phyloP scores from a whole-genome alignment of 768 basidiomycete species.

The Pisolithus sp. region DNA sequence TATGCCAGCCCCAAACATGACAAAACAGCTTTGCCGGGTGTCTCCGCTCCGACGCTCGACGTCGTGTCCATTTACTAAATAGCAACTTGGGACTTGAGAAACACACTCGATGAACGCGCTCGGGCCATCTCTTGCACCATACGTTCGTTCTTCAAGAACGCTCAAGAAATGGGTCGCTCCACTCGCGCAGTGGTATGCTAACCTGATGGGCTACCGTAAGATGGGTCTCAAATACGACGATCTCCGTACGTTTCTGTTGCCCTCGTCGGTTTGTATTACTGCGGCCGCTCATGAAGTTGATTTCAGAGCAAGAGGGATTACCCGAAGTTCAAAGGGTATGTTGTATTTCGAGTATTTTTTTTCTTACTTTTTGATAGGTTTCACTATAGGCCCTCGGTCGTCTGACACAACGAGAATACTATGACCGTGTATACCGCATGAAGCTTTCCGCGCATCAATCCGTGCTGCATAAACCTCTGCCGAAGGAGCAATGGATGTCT shows the following conservation, averaged over 20 bases:
- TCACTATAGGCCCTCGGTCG: constrained; percentile 69
- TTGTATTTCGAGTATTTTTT: background rate
- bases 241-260: constrained; percentile 57
- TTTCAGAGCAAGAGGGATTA: constrained; percentile 69
- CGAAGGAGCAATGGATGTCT: constrained; percentile 76
- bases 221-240: constrained; percentile 93
- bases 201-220: constrained; percentile 75
- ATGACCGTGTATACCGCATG: constrained; percentile 88
- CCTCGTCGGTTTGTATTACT: background rate
- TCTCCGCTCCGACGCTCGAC: constrained; percentile 10
- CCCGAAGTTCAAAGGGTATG: constrained; percentile 71
- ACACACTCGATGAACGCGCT: constrained; percentile 42
- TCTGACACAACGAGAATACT: constrained; percentile 69
- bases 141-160: constrained; percentile 61
- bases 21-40: constrained; percentile 34
- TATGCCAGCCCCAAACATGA: constrained; percentile 30
- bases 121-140: constrained; percentile 69
- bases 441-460: constrained; percentile 73
- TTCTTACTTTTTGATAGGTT: background rate
- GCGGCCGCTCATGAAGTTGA: background rate
- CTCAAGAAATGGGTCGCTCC: constrained; percentile 69
- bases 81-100: too few species aligned
- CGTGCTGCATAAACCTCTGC: constrained; percentile 70
- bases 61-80: constrained; percentile 6
- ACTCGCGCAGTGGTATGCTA: constrained; percentile 76